Percentiles rank a stretch among this genome's conserved stretches.
Conservation (phyloP, 2,329 filamentous ascomycete genomes). For the Clathrospora elynae region DNA sequence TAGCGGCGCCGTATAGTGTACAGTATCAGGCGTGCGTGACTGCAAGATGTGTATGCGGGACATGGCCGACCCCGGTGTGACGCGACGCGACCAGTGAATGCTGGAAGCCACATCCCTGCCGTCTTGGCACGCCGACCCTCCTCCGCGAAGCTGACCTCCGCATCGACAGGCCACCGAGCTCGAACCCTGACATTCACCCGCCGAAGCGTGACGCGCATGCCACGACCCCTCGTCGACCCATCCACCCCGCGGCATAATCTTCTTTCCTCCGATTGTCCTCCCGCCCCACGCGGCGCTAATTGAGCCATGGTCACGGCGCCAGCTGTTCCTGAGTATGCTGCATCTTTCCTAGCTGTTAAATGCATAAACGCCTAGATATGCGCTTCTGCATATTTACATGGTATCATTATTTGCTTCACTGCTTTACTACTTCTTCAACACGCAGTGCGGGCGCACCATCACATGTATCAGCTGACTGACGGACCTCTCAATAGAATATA, state of each 20-base stretch:
- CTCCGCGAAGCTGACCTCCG: conserved; percentile 26
- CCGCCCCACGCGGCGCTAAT: conserved; percentile 31
- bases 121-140: conserved; percentile 23
- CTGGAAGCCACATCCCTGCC: conserved; percentile 9
- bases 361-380: no score
- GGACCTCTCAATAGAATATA: conserved; percentile 69
- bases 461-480: not conserved
- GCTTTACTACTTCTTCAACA: not conserved
- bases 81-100: conserved; percentile 23
- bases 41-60: no score
- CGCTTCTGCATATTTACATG: no score
- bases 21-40: not conserved
- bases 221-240: conserved; percentile 16
- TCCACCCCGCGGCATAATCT: conserved; percentile 15
- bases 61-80: conserved; percentile 11
- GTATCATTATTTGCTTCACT: no score
- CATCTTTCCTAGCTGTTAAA: conserved; percentile 19
- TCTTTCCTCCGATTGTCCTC: conserved; percentile 8
- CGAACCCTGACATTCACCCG: conserved; percentile 22
- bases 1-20: not conserved
- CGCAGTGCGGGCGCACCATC: not conserved
- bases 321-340: conserved; percentile 51
- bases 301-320: conserved; percentile 51
- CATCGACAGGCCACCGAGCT: conserved; percentile 18
- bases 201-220: conserved; percentile 15